These are phyloP conservation scores for Nepenthes gracilis DNA, from an alignment of 148 eudicot genomes.

Conservation along the genomic window DNA sequence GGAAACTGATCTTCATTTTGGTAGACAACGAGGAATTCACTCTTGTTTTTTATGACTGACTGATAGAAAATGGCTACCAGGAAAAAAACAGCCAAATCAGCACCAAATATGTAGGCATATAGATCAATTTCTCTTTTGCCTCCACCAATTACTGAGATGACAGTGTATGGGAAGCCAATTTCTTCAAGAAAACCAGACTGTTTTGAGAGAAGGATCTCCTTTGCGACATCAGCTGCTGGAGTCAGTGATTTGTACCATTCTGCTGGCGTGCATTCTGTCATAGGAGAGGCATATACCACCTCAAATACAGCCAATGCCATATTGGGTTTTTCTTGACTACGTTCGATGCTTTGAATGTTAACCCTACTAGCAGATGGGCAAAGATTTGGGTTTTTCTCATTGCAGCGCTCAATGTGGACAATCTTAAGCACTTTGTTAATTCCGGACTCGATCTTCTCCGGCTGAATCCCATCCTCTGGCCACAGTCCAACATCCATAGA, in stretches of 20 bases:
- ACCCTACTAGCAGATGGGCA: slow-evolving; percentile 74
- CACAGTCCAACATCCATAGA: slow-evolving; percentile 81
- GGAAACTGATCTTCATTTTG: slow-evolving; percentile 99
- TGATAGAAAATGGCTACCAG: slow-evolving; percentile 90
- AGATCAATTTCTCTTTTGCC: slow-evolving; percentile 95
- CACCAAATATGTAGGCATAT: slow-evolving; percentile 92
- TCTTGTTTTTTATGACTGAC: slow-evolving; percentile 80
- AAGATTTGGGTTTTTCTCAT: slow-evolving; percentile 33
- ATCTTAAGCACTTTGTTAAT: slow-evolving; percentile 60
- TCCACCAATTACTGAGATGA: slow-evolving; percentile 87
- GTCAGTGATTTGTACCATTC: slow-evolving; percentile 73
- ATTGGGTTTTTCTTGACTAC: slow-evolving; percentile 56
- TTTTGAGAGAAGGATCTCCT: slow-evolving; percentile 73
- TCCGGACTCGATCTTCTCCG: slow-evolving; percentile 86
- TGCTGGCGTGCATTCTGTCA: slow-evolving; percentile 35
- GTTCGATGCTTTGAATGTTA: slow-evolving; percentile 91
- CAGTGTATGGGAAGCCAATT: slow-evolving; percentile 74
- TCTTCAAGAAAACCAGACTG: slow-evolving; percentile 41
- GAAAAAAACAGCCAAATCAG: slow-evolving; percentile 89
- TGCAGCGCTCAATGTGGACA: slow-evolving; percentile 68
- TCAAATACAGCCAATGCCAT: slow-evolving; percentile 89
- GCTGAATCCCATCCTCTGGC: slow-evolving; percentile 98
- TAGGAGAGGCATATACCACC: slow-evolving; percentile 76
- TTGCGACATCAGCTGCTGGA: slow-evolving; percentile 95
- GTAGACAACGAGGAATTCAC: slow-evolving; percentile 90